Percentiles rank a stretch among this genome's conserved stretches.
Evolutionary conservation across 106 monocot species (phyloP).

Genomic region (Allium cepa): DNA sequence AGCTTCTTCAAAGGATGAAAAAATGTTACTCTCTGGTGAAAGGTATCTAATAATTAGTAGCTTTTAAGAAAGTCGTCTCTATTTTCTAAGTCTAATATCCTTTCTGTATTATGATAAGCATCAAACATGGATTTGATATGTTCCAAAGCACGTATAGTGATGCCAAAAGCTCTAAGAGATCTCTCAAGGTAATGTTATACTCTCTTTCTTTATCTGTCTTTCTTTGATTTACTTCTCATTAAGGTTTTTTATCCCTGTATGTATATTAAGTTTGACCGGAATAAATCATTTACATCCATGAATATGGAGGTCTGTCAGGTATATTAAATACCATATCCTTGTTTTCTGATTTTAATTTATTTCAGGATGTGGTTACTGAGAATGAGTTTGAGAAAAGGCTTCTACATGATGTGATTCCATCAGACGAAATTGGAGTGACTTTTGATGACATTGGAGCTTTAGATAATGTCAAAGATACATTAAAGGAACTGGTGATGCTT

Average conservation of each 20-base stretch:
- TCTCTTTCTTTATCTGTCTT: neutral
- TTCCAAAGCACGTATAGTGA: conserved; percentile 52
- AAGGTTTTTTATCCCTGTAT: conserved; percentile 17
- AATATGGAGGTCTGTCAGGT: neutral
- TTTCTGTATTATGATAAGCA: conserved; percentile 27
- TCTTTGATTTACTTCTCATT: conserved; percentile 3
- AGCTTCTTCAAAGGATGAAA: conserved; percentile 27
- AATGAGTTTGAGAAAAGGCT: conserved; percentile 99
- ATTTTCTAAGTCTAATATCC: neutral
- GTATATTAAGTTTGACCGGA: neutral
- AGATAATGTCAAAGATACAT: conserved; percentile 94
- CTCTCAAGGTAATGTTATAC: conserved; percentile 52
- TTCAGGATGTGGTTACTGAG: conserved; percentile 89
- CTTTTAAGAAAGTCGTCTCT: neutral
- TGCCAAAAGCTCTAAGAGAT: conserved; percentile 66
- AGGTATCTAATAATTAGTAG: conserved; percentile 22
- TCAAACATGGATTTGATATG: conserved; percentile 52
- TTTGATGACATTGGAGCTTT: conserved; percentile 97
- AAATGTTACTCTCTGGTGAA: conserved; percentile 59
- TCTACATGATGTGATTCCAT: conserved; percentile 88
- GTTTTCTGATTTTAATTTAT: neutral
- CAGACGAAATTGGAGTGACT: conserved; percentile 93
- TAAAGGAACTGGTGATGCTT: conserved; percentile 99
- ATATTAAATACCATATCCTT: neutral
- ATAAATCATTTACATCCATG: no score